A percentile compares a stretch with the other conserved stretches of the same genome.
These are phyloP conservation scores for Aspergillus sp. DNA, from an alignment of 2,329 filamentous ascomycete genomes.

Conservation along the genomic window DNA sequence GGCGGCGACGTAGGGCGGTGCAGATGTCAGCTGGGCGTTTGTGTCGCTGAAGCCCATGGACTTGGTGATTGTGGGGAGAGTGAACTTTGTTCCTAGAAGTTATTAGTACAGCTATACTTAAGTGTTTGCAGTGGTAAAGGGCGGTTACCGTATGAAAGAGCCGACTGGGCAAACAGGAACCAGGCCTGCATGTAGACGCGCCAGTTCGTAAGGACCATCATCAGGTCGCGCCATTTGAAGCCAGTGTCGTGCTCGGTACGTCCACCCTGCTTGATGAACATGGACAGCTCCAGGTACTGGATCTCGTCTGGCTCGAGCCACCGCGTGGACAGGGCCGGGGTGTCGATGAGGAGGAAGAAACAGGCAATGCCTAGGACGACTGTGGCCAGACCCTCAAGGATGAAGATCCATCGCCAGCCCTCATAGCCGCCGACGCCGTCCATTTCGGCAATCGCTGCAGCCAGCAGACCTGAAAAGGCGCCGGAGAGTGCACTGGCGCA, in stretches of 20 bases:
- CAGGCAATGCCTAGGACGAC: conserved; percentile 6
- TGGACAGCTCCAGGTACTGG: conserved; percentile 11
- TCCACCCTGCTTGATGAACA: conserved; percentile 15
- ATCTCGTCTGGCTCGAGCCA: conserved; percentile 42
- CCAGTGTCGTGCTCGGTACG: background rate
- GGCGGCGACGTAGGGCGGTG: conserved; percentile 27
- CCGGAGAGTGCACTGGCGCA: conserved; percentile 24
- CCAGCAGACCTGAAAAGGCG: conserved; percentile 42
- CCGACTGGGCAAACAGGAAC: conserved; percentile 26
- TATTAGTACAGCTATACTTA: background rate
- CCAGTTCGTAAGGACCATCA: conserved; percentile 12
- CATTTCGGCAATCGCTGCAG: conserved; percentile 32
- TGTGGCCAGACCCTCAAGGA: conserved; percentile 1
- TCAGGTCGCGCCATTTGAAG: conserved; percentile 11
- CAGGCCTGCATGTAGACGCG: conserved; percentile 22
- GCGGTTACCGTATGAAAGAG: conserved; percentile 21
- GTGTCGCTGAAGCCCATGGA: conserved; percentile 36
- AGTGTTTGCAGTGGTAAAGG: too few relatives aligned
- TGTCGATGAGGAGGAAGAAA: conserved; percentile 12
- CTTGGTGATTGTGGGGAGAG: conserved; percentile 39
- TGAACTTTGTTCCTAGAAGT: conserved; percentile 36
- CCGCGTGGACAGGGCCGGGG: background rate
- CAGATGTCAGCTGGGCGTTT: conserved; percentile 33
- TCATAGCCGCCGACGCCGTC: conserved; percentile 12
- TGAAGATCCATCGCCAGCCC: conserved; percentile 11